Percentiles rank a stretch among this genome's conserved stretches.
These are phyloP conservation scores for Trematosphaeria pertusa DNA, from an alignment of 2,329 filamentous ascomycete species.

Conservation along the genomic window DNA sequence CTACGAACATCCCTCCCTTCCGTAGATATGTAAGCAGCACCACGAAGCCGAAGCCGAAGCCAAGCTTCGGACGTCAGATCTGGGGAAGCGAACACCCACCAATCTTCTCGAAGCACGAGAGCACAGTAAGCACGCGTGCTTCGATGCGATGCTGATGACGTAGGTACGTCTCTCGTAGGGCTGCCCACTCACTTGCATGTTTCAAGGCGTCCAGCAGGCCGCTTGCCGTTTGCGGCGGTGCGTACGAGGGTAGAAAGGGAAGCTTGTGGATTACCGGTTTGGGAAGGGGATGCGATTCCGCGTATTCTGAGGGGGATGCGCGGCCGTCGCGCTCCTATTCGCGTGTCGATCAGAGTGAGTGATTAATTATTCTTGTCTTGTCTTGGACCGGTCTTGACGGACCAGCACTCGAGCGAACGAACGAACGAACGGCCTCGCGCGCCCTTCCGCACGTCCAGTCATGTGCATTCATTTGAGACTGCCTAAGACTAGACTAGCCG, in stretches of 20 bases:
- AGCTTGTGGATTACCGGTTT: neutral
- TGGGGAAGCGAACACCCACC: conserved; percentile 8
- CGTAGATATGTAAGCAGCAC: neutral
- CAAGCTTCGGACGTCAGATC: conserved; percentile 7
- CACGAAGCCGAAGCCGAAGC: conserved; percentile 4
- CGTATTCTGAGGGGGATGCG: neutral
- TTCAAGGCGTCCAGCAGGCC: neutral
- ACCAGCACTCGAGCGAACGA: no score
- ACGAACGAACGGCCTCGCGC: no score
- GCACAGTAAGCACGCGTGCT: conserved; percentile 1
- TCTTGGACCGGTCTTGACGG: no score
- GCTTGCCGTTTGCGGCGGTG: neutral
- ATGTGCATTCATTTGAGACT: no score
- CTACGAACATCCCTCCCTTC: conserved; percentile 2
- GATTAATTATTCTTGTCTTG: no score
- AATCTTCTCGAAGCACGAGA: no score
- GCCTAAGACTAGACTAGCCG: no score
- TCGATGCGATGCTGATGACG: neutral
- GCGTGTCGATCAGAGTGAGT: conserved; percentile 1
- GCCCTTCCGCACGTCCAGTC: no score
- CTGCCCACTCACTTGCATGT: neutral
- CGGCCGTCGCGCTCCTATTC: neutral
- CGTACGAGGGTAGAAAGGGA: neutral
- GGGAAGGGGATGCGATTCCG: no score
- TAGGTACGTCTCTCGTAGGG: neutral